Base-by-base conservation (phyloP, 1,284 basidiomycete genomes). In the Austroboletus niveus region DNA sequence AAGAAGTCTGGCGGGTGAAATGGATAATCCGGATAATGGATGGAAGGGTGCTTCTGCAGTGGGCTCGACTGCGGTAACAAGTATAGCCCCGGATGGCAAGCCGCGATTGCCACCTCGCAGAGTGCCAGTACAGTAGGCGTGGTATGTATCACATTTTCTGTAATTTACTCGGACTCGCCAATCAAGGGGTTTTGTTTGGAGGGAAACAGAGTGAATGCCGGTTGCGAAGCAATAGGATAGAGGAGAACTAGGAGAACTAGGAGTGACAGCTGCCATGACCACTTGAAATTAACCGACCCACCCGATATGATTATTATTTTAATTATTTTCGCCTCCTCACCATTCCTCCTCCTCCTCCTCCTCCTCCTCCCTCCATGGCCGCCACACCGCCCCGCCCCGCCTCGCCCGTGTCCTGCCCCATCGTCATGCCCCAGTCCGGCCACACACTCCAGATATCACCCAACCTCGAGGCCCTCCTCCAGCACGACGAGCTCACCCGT, bases 401-500 rank as follows among this genome's bases (percentile, higher is more conserved):
- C 4, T 54, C 65, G 4, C 65, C 60, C 2, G n/a, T 34, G 0
- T 20, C 46, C 1, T 41, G 42, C 24, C 39, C 51, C 5, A 35
- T 39, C 34, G 47, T 47, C 17, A 17, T 39, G 0, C 48, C 51
- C 3, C 52, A 47, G 20, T 10, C 58, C 0, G 29, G 15, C 2
- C 47, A 53, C 12, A 64, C 71, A 1, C 66, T 84, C 47, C 68
- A 75, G 20, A 85, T 85, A 53, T 83, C 81, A 3, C 76, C 79
- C 1, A 77, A 85, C 62, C 76, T 85, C 43, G 77, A 82, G 56
- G 84, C 84, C 9, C 63, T 85, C 9, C 71, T 85, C 51, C 76
- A 82, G 60, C 78, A 81, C 57, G 83, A 84, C 52, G 80, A 83
- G 51, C 72, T 72, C 49, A 65, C 56, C 4, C 65, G 69, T 15